Conservation (phyloP, 2,329 filamentous ascomycete genomes). For the Camptophora hylomeconis region DNA sequence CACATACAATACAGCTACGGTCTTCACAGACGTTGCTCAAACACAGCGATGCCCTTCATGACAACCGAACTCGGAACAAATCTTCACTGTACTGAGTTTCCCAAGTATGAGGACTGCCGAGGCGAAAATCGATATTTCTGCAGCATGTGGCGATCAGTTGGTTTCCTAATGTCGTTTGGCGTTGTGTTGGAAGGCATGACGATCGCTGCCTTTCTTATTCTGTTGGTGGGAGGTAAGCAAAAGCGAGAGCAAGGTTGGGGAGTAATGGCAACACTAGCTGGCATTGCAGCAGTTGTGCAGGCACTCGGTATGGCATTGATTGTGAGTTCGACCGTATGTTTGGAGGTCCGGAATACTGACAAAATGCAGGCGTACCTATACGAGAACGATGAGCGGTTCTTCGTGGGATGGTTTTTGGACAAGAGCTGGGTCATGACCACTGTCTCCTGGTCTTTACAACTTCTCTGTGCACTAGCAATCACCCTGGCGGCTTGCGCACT, state of each 20-base stretch:
- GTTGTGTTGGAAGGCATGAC: slow-evolving; percentile 70
- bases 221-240: slow-evolving; percentile 65
- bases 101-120: slow-evolving; percentile 52
- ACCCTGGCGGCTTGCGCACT: slow-evolving; percentile 55
- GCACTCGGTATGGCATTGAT: slow-evolving; percentile 69
- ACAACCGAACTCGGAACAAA: slow-evolving; percentile 29
- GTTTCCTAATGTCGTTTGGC: slow-evolving; percentile 76
- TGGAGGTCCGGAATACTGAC: slow-evolving; percentile 5
- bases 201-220: slow-evolving; percentile 65
- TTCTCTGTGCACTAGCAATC: slow-evolving; percentile 45
- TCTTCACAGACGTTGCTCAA: slow-evolving; percentile 60
- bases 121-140: slow-evolving; percentile 65
- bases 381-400: slow-evolving; percentile 72
- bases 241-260: slow-evolving; percentile 76
- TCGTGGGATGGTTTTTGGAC: slow-evolving; percentile 68
- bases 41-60: slow-evolving; percentile 30
- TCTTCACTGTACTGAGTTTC: slow-evolving; percentile 49
- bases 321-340: slow-evolving; percentile 40
- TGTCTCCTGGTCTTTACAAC: slow-evolving; percentile 43
- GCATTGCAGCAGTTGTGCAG: slow-evolving; percentile 54
- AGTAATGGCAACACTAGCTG: slow-evolving; percentile 53
- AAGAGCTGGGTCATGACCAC: slow-evolving; percentile 64
- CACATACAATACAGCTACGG: slow-evolving; percentile 57
- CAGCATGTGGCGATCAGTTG: slow-evolving; percentile 77
- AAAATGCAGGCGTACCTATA: slow-evolving; percentile 59